Base-by-base conservation (phyloP, 2,329 filamentous ascomycete species). In the Xylaria sp. region DNA sequence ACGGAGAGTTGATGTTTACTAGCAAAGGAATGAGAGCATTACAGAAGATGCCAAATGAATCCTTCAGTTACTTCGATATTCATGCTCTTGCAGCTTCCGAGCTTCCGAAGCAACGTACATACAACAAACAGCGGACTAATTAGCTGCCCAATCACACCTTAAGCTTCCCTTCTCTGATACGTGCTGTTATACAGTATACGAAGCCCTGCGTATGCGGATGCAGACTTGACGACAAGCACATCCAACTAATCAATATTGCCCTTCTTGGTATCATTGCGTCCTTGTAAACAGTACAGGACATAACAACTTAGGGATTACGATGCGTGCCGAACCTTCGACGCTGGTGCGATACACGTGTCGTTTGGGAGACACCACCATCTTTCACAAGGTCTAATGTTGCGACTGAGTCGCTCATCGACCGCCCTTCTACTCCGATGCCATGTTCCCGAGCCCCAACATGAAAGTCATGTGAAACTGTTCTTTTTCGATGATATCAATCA, bases 41-140 rank as follows among this genome's bases (percentile, higher is more conserved):
- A 63, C 59, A 57, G 54, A 66, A 42, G 63, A 63, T 20, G 48
- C 20, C 38, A 17, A 40, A 57, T 46, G 31, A 23, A 63, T 66
- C 59, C 63, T 63, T 60, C 59, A 51, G 40, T 20, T 57, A 23
- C 38, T 40, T 40, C 10, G 11, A 23, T 42, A 28, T n/a, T 15
- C 17, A 28, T 28, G 3, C 3, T 51, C 56, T 46, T 48, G 48
- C 13, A 53, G 26, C 36, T 17, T 36, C 56, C 67, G 56, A 59
- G 54, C 59, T 56, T 46, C 63, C 63, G 63, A 66, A 31, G 40
- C 33, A 31, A 40, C 7, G 15, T 56, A 40, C 6, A 13, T 57
- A 15, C 67, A n/a, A 48, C 48, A 51, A n/a, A 48, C 48, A 51
- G 6, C 38, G 33, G 46, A 57, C 53, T 63, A 68, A 66, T 54